phyloP scores from a whole-genome alignment of 371 early-diverging fungal genomes.

The Mortierella polycephala region DNA sequence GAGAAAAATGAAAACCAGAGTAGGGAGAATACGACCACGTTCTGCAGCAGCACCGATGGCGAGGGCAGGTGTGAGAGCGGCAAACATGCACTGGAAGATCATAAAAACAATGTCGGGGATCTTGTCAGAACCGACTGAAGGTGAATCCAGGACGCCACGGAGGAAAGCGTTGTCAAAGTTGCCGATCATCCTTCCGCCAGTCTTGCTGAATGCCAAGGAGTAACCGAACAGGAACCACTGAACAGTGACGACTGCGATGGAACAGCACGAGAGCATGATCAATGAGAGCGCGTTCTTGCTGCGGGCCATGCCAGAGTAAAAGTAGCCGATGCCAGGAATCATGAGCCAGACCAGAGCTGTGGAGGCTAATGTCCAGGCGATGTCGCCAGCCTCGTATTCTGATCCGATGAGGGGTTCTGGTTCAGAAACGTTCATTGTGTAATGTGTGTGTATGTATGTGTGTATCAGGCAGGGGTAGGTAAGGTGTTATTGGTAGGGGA shows the following conservation, averaged over 20 bases:
- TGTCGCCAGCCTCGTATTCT: conserved; percentile 68
- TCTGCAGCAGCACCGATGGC: conserved; percentile 94
- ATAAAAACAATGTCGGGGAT: conserved; percentile 79
- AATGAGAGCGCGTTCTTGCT: conserved; percentile 66
- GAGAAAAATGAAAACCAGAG: conserved; percentile 88
- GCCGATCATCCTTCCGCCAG: conserved; percentile 79
- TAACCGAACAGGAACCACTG: conserved; percentile 61
- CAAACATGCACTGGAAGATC: conserved; percentile 87
- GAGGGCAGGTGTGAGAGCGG: conserved; percentile 88
- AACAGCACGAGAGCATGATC: conserved; percentile 53
- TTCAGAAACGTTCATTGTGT: conserved; percentile 8
- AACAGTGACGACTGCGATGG: conserved; percentile 43
- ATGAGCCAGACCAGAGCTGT: conserved; percentile 87
- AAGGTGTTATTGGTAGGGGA: neutral
- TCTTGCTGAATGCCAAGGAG: conserved; percentile 84
- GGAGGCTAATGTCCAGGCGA: conserved; percentile 74
- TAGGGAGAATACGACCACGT: conserved; percentile 86
- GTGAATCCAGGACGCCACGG: conserved; percentile 64
- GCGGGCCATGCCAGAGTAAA: conserved; percentile 92
- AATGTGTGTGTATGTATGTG: neutral
- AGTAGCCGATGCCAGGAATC: conserved; percentile 90
- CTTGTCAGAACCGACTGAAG: conserved; percentile 71
- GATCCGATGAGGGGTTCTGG: conserved; percentile 25
- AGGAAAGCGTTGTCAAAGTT: conserved; percentile 81
- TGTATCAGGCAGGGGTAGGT: neutral